A percentile compares a stretch with the other conserved stretches of the same genome.
These are phyloP conservation scores for Podaxis rugospora DNA, from an alignment of 768 basidiomycete species.

Conservation along the genomic window DNA sequence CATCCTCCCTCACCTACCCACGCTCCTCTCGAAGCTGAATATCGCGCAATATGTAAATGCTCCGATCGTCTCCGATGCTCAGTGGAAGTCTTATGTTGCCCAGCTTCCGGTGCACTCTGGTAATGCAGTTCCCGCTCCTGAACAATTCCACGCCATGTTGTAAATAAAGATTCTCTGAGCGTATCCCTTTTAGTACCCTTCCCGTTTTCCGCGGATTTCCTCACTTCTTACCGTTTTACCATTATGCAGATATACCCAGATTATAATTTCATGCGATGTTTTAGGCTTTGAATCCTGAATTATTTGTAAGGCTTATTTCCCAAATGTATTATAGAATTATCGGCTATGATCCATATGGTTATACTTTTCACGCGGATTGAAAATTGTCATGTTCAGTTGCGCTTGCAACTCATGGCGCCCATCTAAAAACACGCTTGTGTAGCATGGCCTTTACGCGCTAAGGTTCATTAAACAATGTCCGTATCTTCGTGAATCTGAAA, in stretches of 20 bases:
- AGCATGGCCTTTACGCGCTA: not conserved
- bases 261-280: not conserved
- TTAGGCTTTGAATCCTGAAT: not conserved
- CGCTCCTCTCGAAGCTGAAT: constrained; percentile 36
- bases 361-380: not conserved
- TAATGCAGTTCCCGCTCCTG: constrained; percentile 30
- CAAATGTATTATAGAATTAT: not conserved
- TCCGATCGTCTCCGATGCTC: constrained; percentile 46
- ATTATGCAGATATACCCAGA: not conserved
- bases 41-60: constrained; percentile 49
- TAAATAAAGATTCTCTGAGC: constrained; percentile 17
- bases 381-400: not conserved
- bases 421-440: not conserved
- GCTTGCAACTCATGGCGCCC: not conserved
- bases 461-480: not conserved
- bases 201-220: not conserved
- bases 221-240: not conserved
- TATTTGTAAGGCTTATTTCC: constrained; percentile 6
- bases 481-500: not conserved
- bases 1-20: constrained; percentile 38
- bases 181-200: not conserved
- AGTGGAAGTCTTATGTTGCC: constrained; percentile 44
- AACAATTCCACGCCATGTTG: constrained; percentile 39
- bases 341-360: not conserved
- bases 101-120: constrained; percentile 39